Evolutionary conservation across 1,139 yeast species (phyloP).

Genomic region (Yamadazyma epiphylla): DNA sequence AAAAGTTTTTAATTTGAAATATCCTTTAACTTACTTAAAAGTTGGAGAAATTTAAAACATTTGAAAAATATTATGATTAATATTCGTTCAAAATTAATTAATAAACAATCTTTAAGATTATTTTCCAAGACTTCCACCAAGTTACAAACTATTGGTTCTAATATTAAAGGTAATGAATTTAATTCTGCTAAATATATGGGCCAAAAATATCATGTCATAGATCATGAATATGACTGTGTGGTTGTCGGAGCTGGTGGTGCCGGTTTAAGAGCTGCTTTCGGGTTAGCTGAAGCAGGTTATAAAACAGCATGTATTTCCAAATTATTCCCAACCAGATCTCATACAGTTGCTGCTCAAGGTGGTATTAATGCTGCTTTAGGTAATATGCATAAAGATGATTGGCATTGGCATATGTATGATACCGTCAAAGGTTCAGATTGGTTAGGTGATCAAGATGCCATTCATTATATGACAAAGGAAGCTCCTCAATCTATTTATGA

Average conservation of each 20-base stretch:
- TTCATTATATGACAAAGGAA: slow-evolving; percentile 98
- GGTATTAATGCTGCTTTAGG: slow-evolving; percentile 98
- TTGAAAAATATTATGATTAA: slow-evolving; percentile 8
- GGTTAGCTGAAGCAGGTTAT: slow-evolving; percentile 94
- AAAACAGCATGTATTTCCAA: slow-evolving; percentile 97
- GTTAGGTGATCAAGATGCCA: slow-evolving; percentile 99
- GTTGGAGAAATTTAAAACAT: not conserved
- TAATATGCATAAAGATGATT: slow-evolving; percentile 96
- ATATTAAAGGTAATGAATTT: slow-evolving; percentile 48
- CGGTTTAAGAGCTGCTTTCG: slow-evolving; percentile 97
- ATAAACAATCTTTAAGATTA: slow-evolving; percentile 11
- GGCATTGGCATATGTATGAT: slow-evolving; percentile 99
- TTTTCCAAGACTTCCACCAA: slow-evolving; percentile 29
- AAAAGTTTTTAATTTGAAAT: not conserved
- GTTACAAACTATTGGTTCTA: slow-evolving; percentile 36
- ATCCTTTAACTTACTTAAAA: no score
- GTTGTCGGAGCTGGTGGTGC: slow-evolving; percentile 99
- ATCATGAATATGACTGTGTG: slow-evolving; percentile 96
- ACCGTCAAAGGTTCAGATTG: slow-evolving; percentile 99
- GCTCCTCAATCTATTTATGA: slow-evolving; percentile 96
- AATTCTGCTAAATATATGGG: slow-evolving; percentile 53
- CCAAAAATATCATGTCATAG: slow-evolving; percentile 85
- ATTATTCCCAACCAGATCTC: slow-evolving; percentile 97
- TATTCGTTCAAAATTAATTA: slow-evolving; percentile 7
- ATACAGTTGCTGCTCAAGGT: slow-evolving; percentile 99